Percentiles rank a stretch among this genome's conserved stretches.
These are phyloP conservation scores for Zoysia pacifica DNA, from an alignment of 176 grass and related monocot genomes.

Conservation along the genomic window DNA sequence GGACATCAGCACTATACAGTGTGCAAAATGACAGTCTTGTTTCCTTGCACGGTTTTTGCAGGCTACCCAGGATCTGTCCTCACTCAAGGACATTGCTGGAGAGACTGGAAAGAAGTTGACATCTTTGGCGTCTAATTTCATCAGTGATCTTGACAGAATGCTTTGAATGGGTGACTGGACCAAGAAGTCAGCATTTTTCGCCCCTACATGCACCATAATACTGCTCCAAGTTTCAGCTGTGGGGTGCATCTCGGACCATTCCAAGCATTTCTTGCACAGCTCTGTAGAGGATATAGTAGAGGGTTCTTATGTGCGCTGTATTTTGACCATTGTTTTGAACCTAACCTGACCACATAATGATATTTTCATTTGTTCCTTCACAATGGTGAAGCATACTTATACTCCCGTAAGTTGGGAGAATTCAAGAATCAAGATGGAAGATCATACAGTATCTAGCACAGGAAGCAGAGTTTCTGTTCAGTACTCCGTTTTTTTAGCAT, in stretches of 20 bases:
- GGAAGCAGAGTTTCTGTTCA: background rate
- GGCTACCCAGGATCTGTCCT: slow-evolving; percentile 91
- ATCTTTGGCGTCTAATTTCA: slow-evolving; percentile 76
- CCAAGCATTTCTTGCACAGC: slow-evolving; percentile 46
- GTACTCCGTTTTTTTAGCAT: background rate
- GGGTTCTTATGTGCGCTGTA: slow-evolving; percentile 25
- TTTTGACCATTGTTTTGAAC: background rate
- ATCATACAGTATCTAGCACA: background rate
- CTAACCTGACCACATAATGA: background rate
- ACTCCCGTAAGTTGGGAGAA: background rate
- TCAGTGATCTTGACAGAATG: slow-evolving; percentile 88
- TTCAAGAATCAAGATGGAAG: background rate
- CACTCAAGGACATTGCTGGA: slow-evolving; percentile 85
- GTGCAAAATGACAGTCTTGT: background rate
- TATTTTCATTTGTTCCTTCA: slow-evolving; percentile 33
- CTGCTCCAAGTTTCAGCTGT: background rate
- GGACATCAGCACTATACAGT: background rate
- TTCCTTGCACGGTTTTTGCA: slow-evolving; percentile 20
- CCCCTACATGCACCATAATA: background rate
- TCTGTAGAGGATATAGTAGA: slow-evolving; percentile 47
- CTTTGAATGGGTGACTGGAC: slow-evolving; percentile 44
- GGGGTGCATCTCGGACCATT: background rate
- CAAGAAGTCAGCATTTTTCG: background rate
- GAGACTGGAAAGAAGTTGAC: slow-evolving; percentile 91
- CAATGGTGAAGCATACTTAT: slow-evolving; percentile 11